Evolutionary conservation across 257 asterid species (phyloP), one percentile per base, ranked within the genome.

Genomic region (Avicennia marina): DNA sequence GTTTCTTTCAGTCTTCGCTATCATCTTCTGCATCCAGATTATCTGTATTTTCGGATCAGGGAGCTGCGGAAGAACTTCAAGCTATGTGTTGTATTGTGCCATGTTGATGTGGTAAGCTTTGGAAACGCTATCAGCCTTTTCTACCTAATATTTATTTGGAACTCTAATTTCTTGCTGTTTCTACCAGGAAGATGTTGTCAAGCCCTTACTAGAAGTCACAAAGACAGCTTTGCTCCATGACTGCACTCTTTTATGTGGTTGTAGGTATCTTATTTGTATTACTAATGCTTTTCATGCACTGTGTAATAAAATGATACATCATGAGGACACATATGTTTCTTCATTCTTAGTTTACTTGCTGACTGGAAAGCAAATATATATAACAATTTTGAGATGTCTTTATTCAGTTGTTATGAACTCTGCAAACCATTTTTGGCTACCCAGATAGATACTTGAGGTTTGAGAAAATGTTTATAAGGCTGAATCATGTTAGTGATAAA

Each of bases 1-100:
- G 52, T 65, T 68, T 61, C 6, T 66, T 78, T 62, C 83, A 91
- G 98, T 70, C 94, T 91, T 57, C 88, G 97, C 55, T 91, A 91
- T 66, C 98, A 91, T 69, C 90, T 91, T 48, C 86, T 91, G 77
- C 98, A 91, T 78, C 95, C 98, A 60, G 98, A 91, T 76, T 91
- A 89, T 78, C 80, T 88, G 50, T 91, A 88, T 78, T 91, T 79
- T 27, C 94, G 97, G 68, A 91, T 91, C 67, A 78, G 95, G 71
- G 98, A 91, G 66, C 75, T 88, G 81, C 97, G 79, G 78, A 91
- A 83, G 78, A 88, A 88, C 63, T 83, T 67, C 69, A 89, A 85
- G 80, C 97, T 91, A 62, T 89, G 95, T 26, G 85, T 91, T 26
- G 83, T 91, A 34, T 71, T 91, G 72, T 91, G 98, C 87, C 94